A percentile compares a stretch with the other conserved stretches of the same genome.
These are phyloP conservation scores for Collariella sp. DNA, from an alignment of 495 filamentous ascomycete genomes.

Conservation along the genomic window DNA sequence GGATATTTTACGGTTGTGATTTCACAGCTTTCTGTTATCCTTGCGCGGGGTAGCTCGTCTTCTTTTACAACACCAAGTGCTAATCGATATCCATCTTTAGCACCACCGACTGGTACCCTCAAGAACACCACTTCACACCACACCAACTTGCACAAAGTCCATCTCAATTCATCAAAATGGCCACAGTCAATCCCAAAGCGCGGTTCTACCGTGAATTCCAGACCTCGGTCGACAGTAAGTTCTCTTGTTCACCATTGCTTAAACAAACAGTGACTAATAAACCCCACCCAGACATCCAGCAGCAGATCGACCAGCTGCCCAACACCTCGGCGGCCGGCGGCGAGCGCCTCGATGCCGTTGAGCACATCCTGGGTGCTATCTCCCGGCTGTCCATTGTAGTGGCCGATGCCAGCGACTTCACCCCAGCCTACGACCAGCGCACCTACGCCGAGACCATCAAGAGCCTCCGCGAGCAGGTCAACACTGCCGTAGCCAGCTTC, in stretches of 20 bases:
- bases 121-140: not conserved
- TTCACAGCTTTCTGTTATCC: too few relatives aligned
- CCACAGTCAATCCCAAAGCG: conserved; percentile 46
- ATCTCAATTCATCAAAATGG: not conserved
- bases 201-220: conserved; percentile 75
- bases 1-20: too few relatives aligned
- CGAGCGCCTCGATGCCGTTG: conserved; percentile 40
- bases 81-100: not conserved
- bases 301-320: conserved; percentile 33
- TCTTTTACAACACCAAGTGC: not conserved
- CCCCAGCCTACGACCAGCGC: conserved; percentile 40
- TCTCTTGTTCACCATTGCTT: not conserved
- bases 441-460: conserved; percentile 38
- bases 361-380: conserved; percentile 36
- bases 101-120: not conserved
- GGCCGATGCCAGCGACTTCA: conserved; percentile 35
- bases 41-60: not conserved
- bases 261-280: not conserved
- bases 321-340: conserved; percentile 29
- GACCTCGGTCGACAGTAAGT: conserved; percentile 57
- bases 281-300: conserved; percentile 30
- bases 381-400: conserved; percentile 37
- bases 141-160: not conserved
- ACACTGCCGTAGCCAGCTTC: conserved; percentile 33
- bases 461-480: conserved; percentile 35